Base-by-base conservation (phyloP, 2,329 filamentous ascomycete genomes). In the Clonostachys rosea region DNA sequence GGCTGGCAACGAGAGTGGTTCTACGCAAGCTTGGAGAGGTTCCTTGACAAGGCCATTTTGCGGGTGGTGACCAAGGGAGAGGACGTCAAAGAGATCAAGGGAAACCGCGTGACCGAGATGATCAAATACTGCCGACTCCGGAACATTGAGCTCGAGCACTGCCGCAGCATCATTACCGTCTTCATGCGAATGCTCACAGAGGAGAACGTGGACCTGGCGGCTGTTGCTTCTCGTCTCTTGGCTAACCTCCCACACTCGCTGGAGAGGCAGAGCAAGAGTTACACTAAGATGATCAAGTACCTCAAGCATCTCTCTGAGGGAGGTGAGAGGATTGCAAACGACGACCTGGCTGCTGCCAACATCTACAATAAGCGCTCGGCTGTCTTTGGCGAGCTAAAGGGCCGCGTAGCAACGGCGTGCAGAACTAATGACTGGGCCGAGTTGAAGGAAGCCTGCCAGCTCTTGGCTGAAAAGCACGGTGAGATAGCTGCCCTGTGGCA, bases 81-180 rank as follows among this genome's bases (percentile, higher is more conserved):
- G 37, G 42, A 50, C 17, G n/a, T 47, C 2, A 24, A 34, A 5
- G 41, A 46, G 17, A 48, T 44, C 35, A 53, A 51, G 43, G n/a
- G 30, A 14, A 42, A 41, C 43, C 50, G 47, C 10, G 33, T 48
- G 6, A 45, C 41, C 6, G 47, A 48, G 8, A 52, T 53, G 50
- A 40, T 47, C 35, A 41, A 47, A 35, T 53, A 49, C 39, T 52
- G 51, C 45, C 47, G 48, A 34, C 43, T 53, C 35, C 46, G 48
- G 8, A 54, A 53, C 39, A 53, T 54, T 24, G 47, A 51, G 46
- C 51, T 54, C 35, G 42, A 51, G 13, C 52, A 53, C 37, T 52
- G 44, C 34, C 51, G 52, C 16, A 53, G 51, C 34, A 47, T 53
- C 42, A 51, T 53, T 40, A 54, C 51, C 6, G 45, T 50, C 18